phyloP scores from a whole-genome alignment of 805 yeast genomes.

The Cyberlindnera maritima region DNA sequence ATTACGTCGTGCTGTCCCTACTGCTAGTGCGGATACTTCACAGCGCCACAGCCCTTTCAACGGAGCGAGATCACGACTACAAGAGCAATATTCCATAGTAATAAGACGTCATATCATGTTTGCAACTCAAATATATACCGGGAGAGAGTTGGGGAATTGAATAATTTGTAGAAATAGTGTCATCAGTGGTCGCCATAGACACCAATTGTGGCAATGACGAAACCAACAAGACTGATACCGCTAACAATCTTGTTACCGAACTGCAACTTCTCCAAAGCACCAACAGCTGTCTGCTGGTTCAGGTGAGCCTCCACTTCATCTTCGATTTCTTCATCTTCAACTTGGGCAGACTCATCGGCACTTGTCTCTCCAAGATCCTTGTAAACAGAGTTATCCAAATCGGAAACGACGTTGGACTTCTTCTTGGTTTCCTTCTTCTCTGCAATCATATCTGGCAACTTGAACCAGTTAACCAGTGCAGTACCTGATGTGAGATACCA shows the following conservation, averaged over 20 bases:
- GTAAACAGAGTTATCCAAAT: constrained; percentile 45
- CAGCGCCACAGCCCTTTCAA: too few relatives aligned
- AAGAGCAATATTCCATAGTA: too few relatives aligned
- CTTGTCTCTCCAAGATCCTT: constrained; percentile 36
- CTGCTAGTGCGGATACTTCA: too few relatives aligned
- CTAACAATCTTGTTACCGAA: constrained; percentile 40
- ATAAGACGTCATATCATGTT: neutral
- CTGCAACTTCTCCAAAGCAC: constrained; percentile 33
- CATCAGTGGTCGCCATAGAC: constrained; percentile 48
- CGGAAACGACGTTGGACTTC: constrained; percentile 35
- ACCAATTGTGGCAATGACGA: constrained; percentile 51
- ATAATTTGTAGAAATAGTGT: neutral
- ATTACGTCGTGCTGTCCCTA: too few relatives aligned
- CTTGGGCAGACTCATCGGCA: constrained; percentile 24
- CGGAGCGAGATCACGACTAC: too few relatives aligned
- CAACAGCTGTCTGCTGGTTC: constrained; percentile 34
- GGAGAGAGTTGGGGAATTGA: neutral
- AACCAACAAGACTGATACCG: constrained; percentile 42
- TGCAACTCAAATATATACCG: constrained; percentile 1
- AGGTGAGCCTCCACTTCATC: constrained; percentile 43
- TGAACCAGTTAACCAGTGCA: constrained; percentile 3
- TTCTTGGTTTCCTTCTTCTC: constrained; percentile 11
- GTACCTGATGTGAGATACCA: constrained; percentile 13
- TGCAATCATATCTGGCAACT: constrained; percentile 5
- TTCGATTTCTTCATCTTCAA: constrained; percentile 35